Percentiles rank a stretch among this genome's conserved stretches.
These are phyloP conservation scores for Alternaria alternata DNA, from an alignment of 2,329 filamentous ascomycete genomes.

Conservation along the genomic window DNA sequence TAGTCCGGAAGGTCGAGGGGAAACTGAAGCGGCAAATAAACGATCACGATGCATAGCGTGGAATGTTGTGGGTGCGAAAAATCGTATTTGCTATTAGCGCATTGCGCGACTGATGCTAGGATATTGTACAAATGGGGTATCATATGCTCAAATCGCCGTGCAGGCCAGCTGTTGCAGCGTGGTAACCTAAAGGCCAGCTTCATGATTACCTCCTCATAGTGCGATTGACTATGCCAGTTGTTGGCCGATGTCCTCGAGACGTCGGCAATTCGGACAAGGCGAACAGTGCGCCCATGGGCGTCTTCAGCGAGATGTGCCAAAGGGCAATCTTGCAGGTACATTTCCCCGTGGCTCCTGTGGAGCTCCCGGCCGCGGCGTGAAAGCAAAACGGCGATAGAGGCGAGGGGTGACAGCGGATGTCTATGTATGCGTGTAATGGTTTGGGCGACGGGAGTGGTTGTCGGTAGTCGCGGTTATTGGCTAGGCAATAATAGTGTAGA, in stretches of 20 bases:
- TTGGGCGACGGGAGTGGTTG: background rate
- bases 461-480: background rate
- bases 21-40: background rate
- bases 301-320: background rate
- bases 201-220: constrained; percentile 1
- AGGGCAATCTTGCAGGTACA: background rate
- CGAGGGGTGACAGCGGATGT: constrained; percentile 6
- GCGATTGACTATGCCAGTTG: background rate
- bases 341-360: background rate
- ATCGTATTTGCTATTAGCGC: background rate
- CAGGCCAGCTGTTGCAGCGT: constrained; percentile 16
- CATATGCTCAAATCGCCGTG: background rate
- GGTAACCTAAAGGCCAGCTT: constrained; percentile 16
- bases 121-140: constrained; percentile 16
- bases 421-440: background rate
- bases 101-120: constrained; percentile 2
- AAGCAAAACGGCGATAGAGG: background rate
- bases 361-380: background rate
- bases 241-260: background rate
- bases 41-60: background rate
- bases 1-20: background rate
- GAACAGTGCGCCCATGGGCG: background rate
- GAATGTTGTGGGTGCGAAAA: background rate
- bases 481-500: background rate
- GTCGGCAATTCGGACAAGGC: background rate